phyloP scores from a whole-genome alignment of 1,284 basidiomycete genomes.

The Cutaneotrichosporon sp. region DNA sequence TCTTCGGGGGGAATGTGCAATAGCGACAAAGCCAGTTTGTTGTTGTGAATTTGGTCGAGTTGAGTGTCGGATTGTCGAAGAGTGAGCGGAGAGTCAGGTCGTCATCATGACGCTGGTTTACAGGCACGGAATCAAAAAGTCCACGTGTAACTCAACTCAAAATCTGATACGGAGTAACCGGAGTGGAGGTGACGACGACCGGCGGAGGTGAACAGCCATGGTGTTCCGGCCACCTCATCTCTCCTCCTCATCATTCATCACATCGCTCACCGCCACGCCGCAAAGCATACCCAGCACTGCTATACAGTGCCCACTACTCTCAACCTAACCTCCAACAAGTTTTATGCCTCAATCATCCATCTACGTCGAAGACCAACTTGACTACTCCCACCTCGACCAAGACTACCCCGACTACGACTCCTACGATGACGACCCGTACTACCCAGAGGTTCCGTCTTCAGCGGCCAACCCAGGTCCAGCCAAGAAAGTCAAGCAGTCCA shows the following conservation, averaged over 20 bases:
- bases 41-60: background rate
- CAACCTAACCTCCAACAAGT: background rate
- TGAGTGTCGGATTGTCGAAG: too few relatives aligned
- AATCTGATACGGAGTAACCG: too few relatives aligned
- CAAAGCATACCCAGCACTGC: background rate
- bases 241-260: background rate
- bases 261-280: background rate
- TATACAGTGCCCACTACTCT: background rate
- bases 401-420: constrained; percentile 1
- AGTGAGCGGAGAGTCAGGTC: too few relatives aligned
- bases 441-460: constrained; percentile 11
- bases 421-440: constrained; percentile 8
- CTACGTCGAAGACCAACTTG: constrained; percentile 2
- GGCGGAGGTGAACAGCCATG: too few relatives aligned
- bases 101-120: background rate
- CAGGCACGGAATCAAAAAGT: background rate
- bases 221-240: background rate
- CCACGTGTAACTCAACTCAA: too few relatives aligned
- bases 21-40: too few relatives aligned
- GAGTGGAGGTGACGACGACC: too few relatives aligned
- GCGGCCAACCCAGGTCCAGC: constrained; percentile 14
- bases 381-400: background rate
- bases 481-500: constrained; percentile 17
- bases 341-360: constrained; percentile 2
- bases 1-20: background rate